Evolutionary conservation across 2,329 filamentous ascomycete species (phyloP).

Genomic region (Diaporthe aspalathi): DNA sequence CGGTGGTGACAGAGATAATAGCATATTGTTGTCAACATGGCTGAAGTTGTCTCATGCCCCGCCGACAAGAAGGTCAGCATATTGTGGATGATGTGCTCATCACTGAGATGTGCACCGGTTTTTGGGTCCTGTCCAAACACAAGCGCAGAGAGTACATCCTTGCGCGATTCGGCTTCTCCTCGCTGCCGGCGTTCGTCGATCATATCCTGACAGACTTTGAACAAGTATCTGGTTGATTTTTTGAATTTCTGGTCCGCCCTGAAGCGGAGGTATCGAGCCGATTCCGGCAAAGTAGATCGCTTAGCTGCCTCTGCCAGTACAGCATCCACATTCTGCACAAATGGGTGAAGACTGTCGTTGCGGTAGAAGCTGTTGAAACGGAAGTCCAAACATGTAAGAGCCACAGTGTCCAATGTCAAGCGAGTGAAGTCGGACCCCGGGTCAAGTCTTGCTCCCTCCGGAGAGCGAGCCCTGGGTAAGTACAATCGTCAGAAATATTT

Average conservation of each 20-base stretch:
- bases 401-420: constrained; percentile 44
- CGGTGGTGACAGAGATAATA: constrained; percentile 40
- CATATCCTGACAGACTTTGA: too few relatives aligned
- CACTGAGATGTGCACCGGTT: constrained; percentile 27
- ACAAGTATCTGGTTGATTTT: not conserved
- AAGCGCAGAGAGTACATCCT: not conserved
- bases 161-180: not conserved
- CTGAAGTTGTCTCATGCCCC: constrained; percentile 40
- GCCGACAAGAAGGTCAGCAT: constrained; percentile 38
- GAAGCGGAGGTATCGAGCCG: not conserved
- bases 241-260: not conserved
- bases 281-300: too few relatives aligned
- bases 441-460: too few relatives aligned
- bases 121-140: not conserved
- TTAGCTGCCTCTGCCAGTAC: not conserved
- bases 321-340: constrained; percentile 61
- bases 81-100: constrained; percentile 40
- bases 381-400: constrained; percentile 54
- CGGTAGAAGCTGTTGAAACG: constrained; percentile 71
- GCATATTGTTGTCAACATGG: constrained; percentile 37
- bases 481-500: too few relatives aligned
- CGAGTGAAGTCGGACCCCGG: constrained; percentile 62
- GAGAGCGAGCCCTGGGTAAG: too few relatives aligned
- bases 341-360: constrained; percentile 67
- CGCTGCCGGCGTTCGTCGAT: not conserved